Conservation (phyloP, 805 yeast species). For the Starmerella kuoi region DNA sequence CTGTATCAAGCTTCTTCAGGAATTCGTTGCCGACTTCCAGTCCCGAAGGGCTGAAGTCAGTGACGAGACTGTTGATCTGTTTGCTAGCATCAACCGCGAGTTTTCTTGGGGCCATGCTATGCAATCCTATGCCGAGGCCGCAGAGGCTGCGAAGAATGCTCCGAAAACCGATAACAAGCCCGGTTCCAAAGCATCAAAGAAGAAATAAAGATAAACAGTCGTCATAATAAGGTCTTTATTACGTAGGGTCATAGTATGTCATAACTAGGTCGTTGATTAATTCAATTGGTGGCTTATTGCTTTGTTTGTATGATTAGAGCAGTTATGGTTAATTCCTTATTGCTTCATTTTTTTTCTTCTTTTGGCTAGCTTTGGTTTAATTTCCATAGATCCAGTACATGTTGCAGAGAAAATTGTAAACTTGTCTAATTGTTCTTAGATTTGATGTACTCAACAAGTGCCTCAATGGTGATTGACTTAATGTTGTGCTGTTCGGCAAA, state of each 20-base stretch:
- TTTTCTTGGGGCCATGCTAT: slow-evolving; percentile 62
- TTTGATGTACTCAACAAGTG: slow-evolving; percentile 43
- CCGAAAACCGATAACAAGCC: background rate
- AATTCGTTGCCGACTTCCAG: slow-evolving; percentile 73
- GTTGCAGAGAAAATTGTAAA: too few relatives aligned
- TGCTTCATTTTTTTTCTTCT: too few relatives aligned
- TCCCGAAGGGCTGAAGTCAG: slow-evolving; percentile 56
- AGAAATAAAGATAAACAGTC: slow-evolving; percentile 1
- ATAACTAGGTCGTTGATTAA: too few relatives aligned
- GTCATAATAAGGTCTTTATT: background rate
- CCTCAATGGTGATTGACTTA: slow-evolving; percentile 69
- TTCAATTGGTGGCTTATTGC: too few relatives aligned
- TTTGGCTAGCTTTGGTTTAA: too few relatives aligned
- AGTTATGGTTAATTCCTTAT: too few relatives aligned
- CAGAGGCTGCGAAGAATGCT: slow-evolving; percentile 5
- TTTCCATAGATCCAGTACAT: too few relatives aligned
- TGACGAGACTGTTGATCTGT: slow-evolving; percentile 47
- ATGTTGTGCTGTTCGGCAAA: slow-evolving; percentile 53
- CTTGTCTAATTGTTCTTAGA: background rate
- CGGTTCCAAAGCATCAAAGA: slow-evolving; percentile 1
- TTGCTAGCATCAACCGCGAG: slow-evolving; percentile 59
- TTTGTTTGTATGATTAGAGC: too few relatives aligned
- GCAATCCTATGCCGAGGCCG: slow-evolving; percentile 30
- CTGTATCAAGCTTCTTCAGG: slow-evolving; percentile 69
- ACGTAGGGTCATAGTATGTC: background rate